Evolutionary conservation across 2,329 filamentous ascomycete genomes (phyloP).

Genomic region (Pseudogymnoascus sp.): DNA sequence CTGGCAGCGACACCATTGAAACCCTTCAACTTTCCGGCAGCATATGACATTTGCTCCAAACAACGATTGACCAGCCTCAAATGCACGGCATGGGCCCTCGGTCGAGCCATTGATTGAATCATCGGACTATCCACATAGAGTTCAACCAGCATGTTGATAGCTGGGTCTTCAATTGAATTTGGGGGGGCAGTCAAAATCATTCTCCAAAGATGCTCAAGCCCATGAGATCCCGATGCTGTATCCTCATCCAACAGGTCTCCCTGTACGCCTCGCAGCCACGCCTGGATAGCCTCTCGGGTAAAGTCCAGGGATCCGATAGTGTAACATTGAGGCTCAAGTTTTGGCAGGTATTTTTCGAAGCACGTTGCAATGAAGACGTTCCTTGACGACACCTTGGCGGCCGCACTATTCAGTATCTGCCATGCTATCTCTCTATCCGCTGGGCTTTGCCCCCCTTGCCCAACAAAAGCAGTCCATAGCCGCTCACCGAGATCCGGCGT

Average conservation of each 20-base stretch:
- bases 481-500: conserved; percentile 50
- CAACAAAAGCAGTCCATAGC: conserved; percentile 69
- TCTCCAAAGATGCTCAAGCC: conserved; percentile 70
- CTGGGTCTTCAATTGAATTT: conserved; percentile 56
- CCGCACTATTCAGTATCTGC: conserved; percentile 51
- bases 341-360: conserved; percentile 48
- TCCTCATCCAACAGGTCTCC: conserved; percentile 44
- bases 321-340: conserved; percentile 48
- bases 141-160: conserved; percentile 63
- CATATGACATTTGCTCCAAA: conserved; percentile 57
- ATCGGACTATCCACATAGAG: conserved; percentile 57
- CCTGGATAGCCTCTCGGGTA: conserved; percentile 44
- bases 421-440: conserved; percentile 61
- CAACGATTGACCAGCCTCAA: conserved; percentile 66
- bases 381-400: conserved; percentile 36
- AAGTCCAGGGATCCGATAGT: conserved; percentile 57
- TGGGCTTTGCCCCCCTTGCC: conserved; percentile 49
- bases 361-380: conserved; percentile 51
- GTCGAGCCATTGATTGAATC: conserved; percentile 42
- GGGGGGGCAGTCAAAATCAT: conserved; percentile 64
- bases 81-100: conserved; percentile 52
- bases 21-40: conserved; percentile 49
- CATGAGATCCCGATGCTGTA: conserved; percentile 43
- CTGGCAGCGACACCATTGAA: conserved; percentile 36
- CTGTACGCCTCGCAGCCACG: conserved; percentile 37